Evolutionary conservation across 257 asterid genomes (phyloP).

Genomic region (Lycium ferocissimum): DNA sequence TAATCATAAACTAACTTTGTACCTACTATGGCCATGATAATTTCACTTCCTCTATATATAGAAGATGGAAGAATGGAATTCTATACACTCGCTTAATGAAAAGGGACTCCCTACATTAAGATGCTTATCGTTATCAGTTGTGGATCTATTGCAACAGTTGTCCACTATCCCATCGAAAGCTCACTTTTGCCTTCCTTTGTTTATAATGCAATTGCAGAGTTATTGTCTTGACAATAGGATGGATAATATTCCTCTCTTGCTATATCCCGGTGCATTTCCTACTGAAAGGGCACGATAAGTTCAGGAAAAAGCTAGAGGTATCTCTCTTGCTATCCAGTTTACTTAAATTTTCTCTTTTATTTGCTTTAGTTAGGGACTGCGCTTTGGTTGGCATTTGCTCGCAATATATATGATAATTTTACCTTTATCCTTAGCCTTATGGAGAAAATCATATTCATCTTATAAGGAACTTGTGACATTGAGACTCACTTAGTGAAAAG

Average conservation of each 20-base stretch:
- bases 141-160: conserved; percentile 18
- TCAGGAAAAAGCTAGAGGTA: conserved; percentile 91
- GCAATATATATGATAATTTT: background rate
- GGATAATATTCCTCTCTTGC: conserved; percentile 93
- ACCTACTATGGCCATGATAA: background rate
- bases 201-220: conserved; percentile 62
- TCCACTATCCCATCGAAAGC: background rate
- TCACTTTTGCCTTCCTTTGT: conserved; percentile 7
- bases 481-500: background rate
- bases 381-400: conserved; percentile 7
- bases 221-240: conserved; percentile 82
- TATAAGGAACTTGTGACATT: background rate
- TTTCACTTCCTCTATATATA: background rate
- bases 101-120: background rate
- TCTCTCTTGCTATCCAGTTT: conserved; percentile 27
- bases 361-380: background rate
- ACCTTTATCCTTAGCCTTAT: background rate
- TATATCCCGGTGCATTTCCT: conserved; percentile 92
- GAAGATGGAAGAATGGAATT: background rate
- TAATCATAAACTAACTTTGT: background rate
- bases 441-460: background rate
- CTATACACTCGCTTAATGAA: too few species aligned
- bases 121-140: background rate
- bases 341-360: conserved; percentile 13
- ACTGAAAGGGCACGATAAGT: conserved; percentile 85